Base-by-base conservation (phyloP, 192 early-diverging fungal species). In the Coemansia guatemalensis region DNA sequence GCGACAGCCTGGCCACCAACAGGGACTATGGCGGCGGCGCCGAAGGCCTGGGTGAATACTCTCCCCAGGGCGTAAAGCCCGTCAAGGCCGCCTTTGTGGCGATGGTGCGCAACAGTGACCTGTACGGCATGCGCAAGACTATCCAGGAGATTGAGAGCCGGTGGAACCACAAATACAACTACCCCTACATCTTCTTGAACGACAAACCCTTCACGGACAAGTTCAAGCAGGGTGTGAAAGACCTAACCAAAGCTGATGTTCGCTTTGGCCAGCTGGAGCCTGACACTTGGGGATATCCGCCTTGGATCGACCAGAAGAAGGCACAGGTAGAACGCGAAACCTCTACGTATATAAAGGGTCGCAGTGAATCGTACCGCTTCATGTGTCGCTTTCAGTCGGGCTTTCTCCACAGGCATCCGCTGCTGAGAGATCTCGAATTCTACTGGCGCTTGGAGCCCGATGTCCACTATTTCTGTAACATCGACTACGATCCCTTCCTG, bases 121-220 rank as follows among this genome's bases (percentile, higher is more conserved):
- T 88, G 51, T 73, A 81, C 47, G 85, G 70, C 6, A 63, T 90
- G 56, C 74, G 73, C 27, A 64, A 66, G 25, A 60, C 88, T 0
- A 72, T 92, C 7, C 66, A 72, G 8, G 82, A 88, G 49, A 62
- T 92, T 17, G 85, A 92, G 63, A 76, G 87, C 63, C 82, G 84
- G 41, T 92, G 92, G 76, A 92, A 92, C 77, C 74, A 67, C 57
- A 78, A 85, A 11, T 91, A 83, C 79, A 69, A 87, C 59, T 93
- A 93, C 68, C 91, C 91, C n/a, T 93, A 92, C 74, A 86, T 93
- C 8, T 92, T 92, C 64, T 64, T 93, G 24, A 93, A 92, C 81
- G 86, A 93, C 54, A 81, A 75, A 39, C 88, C 86, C 2, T 92
- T 92, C 48, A 77, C 87, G 21, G 83, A 85, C 2, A 75, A 88